Evolutionary conservation across 164 flowering plant genomes (phyloP).

Genomic region (Taxillus chinensis): DNA sequence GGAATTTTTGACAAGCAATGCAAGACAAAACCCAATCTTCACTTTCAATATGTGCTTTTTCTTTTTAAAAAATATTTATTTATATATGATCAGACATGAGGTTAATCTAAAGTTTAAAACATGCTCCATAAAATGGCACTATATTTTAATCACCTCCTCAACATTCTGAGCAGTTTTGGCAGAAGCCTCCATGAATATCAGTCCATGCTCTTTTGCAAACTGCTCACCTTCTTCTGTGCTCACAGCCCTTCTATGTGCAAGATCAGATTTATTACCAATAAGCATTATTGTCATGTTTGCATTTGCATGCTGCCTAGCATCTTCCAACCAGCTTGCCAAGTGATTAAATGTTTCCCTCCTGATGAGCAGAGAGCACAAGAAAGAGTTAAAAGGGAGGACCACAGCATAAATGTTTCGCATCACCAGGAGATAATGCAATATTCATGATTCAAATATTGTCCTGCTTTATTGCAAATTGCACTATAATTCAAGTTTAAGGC

Average conservation of each 20-base stretch:
- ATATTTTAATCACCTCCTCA: conserved; percentile 48
- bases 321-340: conserved; percentile 83
- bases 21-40: not conserved
- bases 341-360: conserved; percentile 90
- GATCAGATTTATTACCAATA: conserved; percentile 79
- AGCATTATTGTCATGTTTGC: conserved; percentile 88
- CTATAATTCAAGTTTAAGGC: too few species aligned
- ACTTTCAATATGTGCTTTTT: not conserved
- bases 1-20: not conserved
- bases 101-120: not conserved
- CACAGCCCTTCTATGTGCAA: conserved; percentile 76
- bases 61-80: too few species aligned
- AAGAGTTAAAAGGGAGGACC: too few species aligned
- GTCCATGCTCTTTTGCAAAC: conserved; percentile 80
- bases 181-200: conserved; percentile 88
- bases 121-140: not conserved
- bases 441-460: too few species aligned
- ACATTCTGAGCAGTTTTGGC: conserved; percentile 88
- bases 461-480: too few species aligned
- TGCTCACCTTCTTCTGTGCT: conserved; percentile 86
- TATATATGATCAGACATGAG: too few species aligned
- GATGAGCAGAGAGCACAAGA: not conserved
- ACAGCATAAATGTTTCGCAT: too few species aligned
- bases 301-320: conserved; percentile 89
- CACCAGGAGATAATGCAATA: too few species aligned